These are phyloP conservation scores for Cladosporium sp. DNA, from an alignment of 2,329 filamentous ascomycete species.

Conservation along the genomic window DNA sequence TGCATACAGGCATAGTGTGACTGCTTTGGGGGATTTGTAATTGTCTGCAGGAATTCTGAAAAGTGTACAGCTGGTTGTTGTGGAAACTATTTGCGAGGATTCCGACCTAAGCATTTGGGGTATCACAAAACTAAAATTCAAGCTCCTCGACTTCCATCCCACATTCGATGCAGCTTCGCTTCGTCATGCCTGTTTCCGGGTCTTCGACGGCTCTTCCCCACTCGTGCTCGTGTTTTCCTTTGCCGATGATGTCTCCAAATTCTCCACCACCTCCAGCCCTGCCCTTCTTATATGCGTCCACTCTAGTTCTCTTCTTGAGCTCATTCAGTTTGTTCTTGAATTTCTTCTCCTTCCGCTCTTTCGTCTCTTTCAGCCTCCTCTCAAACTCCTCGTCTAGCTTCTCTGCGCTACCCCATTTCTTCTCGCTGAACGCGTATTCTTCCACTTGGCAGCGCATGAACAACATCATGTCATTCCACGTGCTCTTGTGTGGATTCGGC, in stretches of 20 bases:
- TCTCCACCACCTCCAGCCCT: constrained; percentile 53
- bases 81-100: background rate
- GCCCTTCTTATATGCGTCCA: constrained; percentile 81
- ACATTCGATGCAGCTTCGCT: constrained; percentile 71
- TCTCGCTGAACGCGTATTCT: constrained; percentile 77
- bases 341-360: constrained; percentile 82
- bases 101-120: constrained; percentile 13
- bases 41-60: background rate
- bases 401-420: constrained; percentile 88
- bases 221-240: constrained; percentile 81
- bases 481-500: constrained; percentile 92
- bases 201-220: constrained; percentile 66
- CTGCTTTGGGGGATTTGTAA: background rate
- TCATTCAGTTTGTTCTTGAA: constrained; percentile 88
- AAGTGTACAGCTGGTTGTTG: constrained; percentile 1
- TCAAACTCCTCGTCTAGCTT: constrained; percentile 87
- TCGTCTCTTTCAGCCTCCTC: constrained; percentile 74
- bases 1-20: background rate
- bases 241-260: constrained; percentile 75
- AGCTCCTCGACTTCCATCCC: constrained; percentile 69
- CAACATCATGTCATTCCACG: constrained; percentile 99
- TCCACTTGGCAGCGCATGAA: constrained; percentile 93
- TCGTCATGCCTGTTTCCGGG: constrained; percentile 67
- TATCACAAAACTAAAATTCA: constrained; percentile 52
- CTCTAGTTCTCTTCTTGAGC: constrained; percentile 87